Conservation (phyloP, 2,329 filamentous ascomycete genomes). For the Cryphonectria carpinicola region DNA sequence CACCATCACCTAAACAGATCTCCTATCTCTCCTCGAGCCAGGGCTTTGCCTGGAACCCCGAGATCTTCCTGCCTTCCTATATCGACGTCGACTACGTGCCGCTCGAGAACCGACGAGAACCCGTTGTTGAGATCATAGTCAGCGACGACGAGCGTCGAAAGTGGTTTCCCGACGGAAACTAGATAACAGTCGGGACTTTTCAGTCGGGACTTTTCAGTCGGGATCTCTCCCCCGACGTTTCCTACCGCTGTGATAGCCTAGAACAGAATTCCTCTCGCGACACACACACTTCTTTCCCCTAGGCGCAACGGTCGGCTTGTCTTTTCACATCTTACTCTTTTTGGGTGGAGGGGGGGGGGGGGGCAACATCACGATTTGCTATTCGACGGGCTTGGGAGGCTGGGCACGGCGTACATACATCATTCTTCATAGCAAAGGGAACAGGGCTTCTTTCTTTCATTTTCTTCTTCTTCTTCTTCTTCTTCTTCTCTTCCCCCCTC, state of each 20-base stretch:
- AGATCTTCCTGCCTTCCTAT: slow-evolving; percentile 82
- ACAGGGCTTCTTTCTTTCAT: slow-evolving; percentile 1
- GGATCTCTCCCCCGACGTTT: neutral
- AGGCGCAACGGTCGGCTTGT: slow-evolving; percentile 21
- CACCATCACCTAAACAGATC: slow-evolving; percentile 54
- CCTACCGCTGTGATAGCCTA: slow-evolving; percentile 10
- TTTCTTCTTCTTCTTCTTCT: neutral
- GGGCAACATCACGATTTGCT: slow-evolving; percentile 14
- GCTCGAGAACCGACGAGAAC: slow-evolving; percentile 75
- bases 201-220: neutral
- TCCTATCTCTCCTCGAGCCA: slow-evolving; percentile 80
- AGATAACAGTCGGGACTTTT: slow-evolving; percentile 10
- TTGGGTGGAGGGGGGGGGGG: neutral
- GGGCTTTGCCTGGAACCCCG: slow-evolving; percentile 83
- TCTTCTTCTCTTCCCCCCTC: neutral
- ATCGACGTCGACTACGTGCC: slow-evolving; percentile 75
- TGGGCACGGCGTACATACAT: slow-evolving; percentile 17
- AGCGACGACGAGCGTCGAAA: slow-evolving; percentile 75
- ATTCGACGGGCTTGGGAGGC: slow-evolving; percentile 13
- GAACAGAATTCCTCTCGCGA: slow-evolving; percentile 29
- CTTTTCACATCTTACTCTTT: slow-evolving; percentile 2
- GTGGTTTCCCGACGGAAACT: slow-evolving; percentile 65
- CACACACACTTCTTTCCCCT: slow-evolving; percentile 11
- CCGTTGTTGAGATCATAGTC: slow-evolving; percentile 76
- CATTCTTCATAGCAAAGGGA: slow-evolving; percentile 20